Conservation (phyloP, 2,329 filamentous ascomycete genomes). For the Alternaria incomplexa region DNA sequence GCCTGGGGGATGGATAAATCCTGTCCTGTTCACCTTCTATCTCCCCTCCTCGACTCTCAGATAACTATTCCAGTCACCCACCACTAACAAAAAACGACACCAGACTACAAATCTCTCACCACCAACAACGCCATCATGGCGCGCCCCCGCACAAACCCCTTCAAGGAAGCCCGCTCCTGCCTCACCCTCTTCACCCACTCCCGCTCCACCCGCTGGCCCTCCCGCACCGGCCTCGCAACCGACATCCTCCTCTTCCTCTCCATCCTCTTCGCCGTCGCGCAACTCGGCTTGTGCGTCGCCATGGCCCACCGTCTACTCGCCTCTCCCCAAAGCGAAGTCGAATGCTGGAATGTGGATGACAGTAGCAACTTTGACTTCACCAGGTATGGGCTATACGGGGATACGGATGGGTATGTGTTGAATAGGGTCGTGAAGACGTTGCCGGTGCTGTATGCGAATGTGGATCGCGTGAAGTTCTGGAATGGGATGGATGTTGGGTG, state of each 20-base stretch:
- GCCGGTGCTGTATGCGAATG: not conserved
- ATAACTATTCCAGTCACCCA: not conserved
- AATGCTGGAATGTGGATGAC: not conserved
- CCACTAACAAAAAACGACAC: not conserved
- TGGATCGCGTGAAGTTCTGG: not conserved
- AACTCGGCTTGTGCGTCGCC: not conserved
- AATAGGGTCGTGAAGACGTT: not conserved
- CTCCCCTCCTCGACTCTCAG: not conserved
- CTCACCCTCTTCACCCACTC: not conserved
- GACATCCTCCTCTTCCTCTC: not conserved
- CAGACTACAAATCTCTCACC: not conserved
- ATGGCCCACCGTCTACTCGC: not conserved
- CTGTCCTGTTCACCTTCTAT: not conserved
- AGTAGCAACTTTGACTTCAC: not conserved
- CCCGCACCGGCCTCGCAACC: not conserved
- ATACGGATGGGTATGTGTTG: not conserved
- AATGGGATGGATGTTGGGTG: not conserved
- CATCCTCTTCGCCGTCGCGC: not conserved
- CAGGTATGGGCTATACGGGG: not conserved
- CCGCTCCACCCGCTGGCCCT: conserved; percentile 8
- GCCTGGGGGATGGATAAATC: not conserved
- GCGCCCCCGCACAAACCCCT: not conserved
- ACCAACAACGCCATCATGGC: conserved; percentile 2
- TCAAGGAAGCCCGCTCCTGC: not conserved
- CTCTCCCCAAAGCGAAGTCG: not conserved